Evolutionary conservation across 2,329 filamentous ascomycete genomes (phyloP), one percentile per base, ranked within the genome.

Genomic region (Fusarium phyllophilum): DNA sequence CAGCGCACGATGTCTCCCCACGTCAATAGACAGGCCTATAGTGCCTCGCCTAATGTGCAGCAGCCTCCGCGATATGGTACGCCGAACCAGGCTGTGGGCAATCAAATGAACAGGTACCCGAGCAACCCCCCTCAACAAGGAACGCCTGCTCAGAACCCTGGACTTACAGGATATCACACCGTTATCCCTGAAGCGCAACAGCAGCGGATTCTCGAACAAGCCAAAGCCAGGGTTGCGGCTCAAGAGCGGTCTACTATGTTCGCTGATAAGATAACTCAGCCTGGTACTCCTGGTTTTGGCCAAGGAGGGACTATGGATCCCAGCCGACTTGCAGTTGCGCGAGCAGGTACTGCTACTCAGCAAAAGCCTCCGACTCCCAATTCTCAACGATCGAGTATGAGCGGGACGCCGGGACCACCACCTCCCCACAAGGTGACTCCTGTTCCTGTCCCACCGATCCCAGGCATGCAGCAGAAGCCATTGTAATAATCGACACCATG

Each of bases 101-200:
- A 70, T 61, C 78, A 79, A 72, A 80, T 80, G 74, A 79, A 78
- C 41, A 75, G 80, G 61, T 81, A 80, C 63, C 80, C 82, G 41
- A 83, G 82, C 69, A 78, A 74, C 61, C 72, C 77, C 42, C 70
- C 77, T 70, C 73, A 78, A 56, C 74, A 79, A 41, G 78, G 79
- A 41, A 75, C 74, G 15, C 78, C 79, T 36, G 78, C 70, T 62
- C 81, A 84, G 71, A 81, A 80, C 65, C 79, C 82, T 31, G 83
- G 83, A 22, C 78, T 84, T 8, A 83, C 84, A 6, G 86, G 86
- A 38, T 87, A 86, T 65, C 84, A 86, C 52, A 86, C 85, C 10
- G 85, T 87, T 52, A 86, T 87, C 76, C 83, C 84, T 42, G 85
- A 87, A 72, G 83, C 83, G 22, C 85, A 87, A 66, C 86, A 88